Base-by-base conservation (phyloP, 768 basidiomycete genomes). In the Mycena venus region DNA sequence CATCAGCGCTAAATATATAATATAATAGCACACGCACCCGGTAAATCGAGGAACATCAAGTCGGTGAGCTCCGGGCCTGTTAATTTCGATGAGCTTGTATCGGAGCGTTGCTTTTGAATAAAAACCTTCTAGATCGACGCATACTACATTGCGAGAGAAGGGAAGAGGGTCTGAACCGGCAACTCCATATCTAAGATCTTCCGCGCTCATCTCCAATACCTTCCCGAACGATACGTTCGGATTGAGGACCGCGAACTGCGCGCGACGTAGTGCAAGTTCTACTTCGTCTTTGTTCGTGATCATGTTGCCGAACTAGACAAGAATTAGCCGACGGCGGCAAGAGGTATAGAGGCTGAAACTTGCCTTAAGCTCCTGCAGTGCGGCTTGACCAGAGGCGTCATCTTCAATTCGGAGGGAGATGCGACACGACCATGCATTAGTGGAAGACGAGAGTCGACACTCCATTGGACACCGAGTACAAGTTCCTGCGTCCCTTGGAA, bases 171-270 rank as follows among this genome's bases (percentile, higher is more conserved):
- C 55, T 1, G 36, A 44, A 0, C 53, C 67, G 1, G 60, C 64
- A 19, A 69, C n/a, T 34, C 63, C 67, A 6, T 69, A 76, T 63
- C 75, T 80, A 11, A 78, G 64, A 38, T 74, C 77, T 73, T 60
- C 69, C 38, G 63, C 17, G 56, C 38, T 68, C 67, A 75, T 76
- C 10, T 72, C 36, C 23, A 75, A 47, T 31, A 79, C 70, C 25
- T 62, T 40, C 29, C 44, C 53, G 23, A 70, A 75, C 2, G 82
- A 68, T 34, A 84, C 65, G 4, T 71, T 65, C 0, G 87, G 86
- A 68, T 87, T 81, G 29, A 89, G 78, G 12, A 89, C 82, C 2
- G 88, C 86, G 11, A 83, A 68, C 72, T 90, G 89, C 1, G 90
- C 90, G 4, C 88, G 85, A 12, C 89, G 85, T 17, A 91, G 79